Base-by-base conservation (phyloP, 306 rosid species). In the Quercus dentata region DNA sequence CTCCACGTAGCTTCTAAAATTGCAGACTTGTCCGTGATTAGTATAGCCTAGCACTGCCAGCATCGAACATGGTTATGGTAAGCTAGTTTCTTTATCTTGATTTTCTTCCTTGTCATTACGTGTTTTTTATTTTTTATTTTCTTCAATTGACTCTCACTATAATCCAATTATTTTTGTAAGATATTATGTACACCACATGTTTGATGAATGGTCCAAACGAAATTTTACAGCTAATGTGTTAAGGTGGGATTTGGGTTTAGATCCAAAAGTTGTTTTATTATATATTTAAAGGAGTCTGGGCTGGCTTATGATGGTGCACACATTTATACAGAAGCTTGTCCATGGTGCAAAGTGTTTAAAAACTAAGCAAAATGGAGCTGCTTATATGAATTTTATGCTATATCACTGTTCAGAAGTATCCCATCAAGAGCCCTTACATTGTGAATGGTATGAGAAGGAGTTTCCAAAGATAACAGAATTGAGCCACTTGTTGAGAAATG, bases 371-470 rank as follows among this genome's bases (percentile, higher is more conserved):
- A 77, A 27, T 79, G 79, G 64, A 67, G 80, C 84, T 65, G n/a
- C 82, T 46, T 75, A 81, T 71, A 62, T 86, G 78, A 89, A 86
- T 58, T 55, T 80, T 2, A 74, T 67, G 87, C 78, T 64, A 56
- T 89, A 72, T 88, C 97, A 91, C 86, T 70, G 80, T 78, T 82
- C 85, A 5, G 85, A 88, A 61, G 81, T 80, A 56, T 75, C 80
- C 74, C 75, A 31, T 56, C 74, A 74, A 35, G 87, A 86, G 74
- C 83, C 73, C 59, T 51, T 80, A 25, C 56, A 89, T 31, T 23
- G 25, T n/a, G 89, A 86, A 15, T 87, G 97, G 97, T 87, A 84
- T 55, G 85, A 71, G 65, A 81, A 81, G 19, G 86, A 78, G 17
- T 85, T 87, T 83, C 86, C 78, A 14, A 87, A 87, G 87, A 49